Evolutionary conservation across 2,329 filamentous ascomycete genomes (phyloP).

Genomic region (Botrytis sinoallii): DNA sequence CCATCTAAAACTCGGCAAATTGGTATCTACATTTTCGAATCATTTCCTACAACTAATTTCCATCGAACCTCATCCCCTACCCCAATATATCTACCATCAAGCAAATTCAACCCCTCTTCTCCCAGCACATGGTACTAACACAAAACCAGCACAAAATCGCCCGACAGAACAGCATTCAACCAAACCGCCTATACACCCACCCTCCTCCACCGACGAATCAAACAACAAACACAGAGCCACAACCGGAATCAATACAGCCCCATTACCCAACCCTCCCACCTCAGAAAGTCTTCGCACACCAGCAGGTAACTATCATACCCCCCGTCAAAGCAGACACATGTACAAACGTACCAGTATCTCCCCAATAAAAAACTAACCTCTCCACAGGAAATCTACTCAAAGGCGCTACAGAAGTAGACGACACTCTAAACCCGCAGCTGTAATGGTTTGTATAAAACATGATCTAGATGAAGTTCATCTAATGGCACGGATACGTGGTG

Average conservation of each 20-base stretch:
- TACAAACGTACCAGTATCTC: neutral
- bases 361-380: neutral
- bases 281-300: neutral
- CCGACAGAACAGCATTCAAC: neutral
- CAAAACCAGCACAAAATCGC: neutral
- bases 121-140: neutral
- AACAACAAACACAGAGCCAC: neutral
- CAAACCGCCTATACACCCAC: neutral
- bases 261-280: neutral
- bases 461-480: neutral
- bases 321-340: rapidly evolving
- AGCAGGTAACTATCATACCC: neutral
- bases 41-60: neutral
- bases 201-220: neutral
- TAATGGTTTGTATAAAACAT: neutral
- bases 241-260: neutral
- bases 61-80: neutral
- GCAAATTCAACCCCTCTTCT: neutral
- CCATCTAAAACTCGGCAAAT: neutral
- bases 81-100: neutral
- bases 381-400: neutral
- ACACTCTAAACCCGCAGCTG: neutral
- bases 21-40: neutral
- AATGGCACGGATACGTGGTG: neutral
- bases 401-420: neutral